These are phyloP conservation scores for Agrocybe praecox DNA, from an alignment of 768 basidiomycete species.

Conservation along the genomic window DNA sequence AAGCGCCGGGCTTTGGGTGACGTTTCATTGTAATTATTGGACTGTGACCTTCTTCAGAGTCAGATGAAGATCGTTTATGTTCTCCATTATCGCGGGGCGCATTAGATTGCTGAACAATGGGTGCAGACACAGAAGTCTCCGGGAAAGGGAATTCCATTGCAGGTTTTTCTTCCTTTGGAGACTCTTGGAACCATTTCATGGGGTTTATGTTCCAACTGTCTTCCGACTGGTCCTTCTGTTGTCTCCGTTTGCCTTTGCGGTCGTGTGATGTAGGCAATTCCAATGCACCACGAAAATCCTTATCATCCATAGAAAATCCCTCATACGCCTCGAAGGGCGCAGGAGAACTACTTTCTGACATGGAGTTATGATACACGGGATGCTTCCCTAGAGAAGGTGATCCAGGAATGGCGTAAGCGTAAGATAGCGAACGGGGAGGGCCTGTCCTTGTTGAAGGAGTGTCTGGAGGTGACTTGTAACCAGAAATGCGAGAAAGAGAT, in stretches of 20 bases:
- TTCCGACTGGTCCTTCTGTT: constrained; percentile 43
- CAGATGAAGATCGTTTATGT: constrained; percentile 6
- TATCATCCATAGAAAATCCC: constrained; percentile 34
- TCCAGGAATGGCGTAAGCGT: constrained; percentile 54
- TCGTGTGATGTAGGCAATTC: constrained; percentile 49
- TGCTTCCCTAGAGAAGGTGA: constrained; percentile 30
- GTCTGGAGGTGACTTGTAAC: constrained; percentile 32
- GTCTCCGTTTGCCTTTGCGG: constrained; percentile 41
- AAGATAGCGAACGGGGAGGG: constrained; percentile 73
- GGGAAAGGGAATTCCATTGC: constrained; percentile 31
- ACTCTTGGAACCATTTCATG: constrained; percentile 56
- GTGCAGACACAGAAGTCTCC: constrained; percentile 5
- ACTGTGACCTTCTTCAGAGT: constrained; percentile 9
- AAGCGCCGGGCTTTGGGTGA: constrained; percentile 16
- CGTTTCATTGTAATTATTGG: constrained; percentile 8
- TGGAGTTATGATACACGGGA: constrained; percentile 16
- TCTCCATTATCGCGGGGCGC: constrained; percentile 4
- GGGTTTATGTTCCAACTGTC: constrained; percentile 51
- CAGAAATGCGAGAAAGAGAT: constrained; percentile 21
- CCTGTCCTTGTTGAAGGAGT: constrained; percentile 72
- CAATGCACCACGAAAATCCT: constrained; percentile 65
- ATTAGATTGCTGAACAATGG: background rate
- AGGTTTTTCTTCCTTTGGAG: constrained; percentile 48
- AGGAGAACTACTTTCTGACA: constrained; percentile 29
- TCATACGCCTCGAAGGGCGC: constrained; percentile 31